phyloP scores from a whole-genome alignment of 805 yeast species.

The Pichia eremophila region DNA sequence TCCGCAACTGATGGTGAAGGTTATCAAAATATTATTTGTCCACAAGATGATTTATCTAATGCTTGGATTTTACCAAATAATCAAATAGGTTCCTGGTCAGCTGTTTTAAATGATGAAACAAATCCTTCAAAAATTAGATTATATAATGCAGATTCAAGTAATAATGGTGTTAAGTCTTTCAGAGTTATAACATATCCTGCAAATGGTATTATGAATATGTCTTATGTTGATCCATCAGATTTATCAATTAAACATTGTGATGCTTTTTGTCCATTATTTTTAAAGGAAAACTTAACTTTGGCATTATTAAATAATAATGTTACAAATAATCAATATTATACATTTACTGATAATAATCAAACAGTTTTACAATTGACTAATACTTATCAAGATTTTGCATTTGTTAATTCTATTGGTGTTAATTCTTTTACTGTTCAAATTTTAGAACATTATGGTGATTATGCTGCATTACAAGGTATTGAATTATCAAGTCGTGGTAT shows the following conservation, averaged over 20 bases:
- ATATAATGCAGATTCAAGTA: slow-evolving; percentile 44
- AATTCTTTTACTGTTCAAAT: slow-evolving; percentile 55
- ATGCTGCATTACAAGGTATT: slow-evolving; percentile 64
- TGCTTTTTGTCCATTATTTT: slow-evolving; percentile 72
- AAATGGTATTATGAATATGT: slow-evolving; percentile 83
- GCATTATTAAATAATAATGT: slow-evolving; percentile 1
- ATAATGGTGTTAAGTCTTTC: slow-evolving; percentile 47
- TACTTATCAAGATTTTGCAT: slow-evolving; percentile 72
- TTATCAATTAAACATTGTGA: slow-evolving; percentile 60
- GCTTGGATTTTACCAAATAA: slow-evolving; percentile 44
- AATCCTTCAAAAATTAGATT: slow-evolving; percentile 67
- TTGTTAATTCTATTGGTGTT: slow-evolving; percentile 59
- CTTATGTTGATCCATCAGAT: slow-evolving; percentile 69
- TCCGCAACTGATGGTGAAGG: slow-evolving; percentile 19
- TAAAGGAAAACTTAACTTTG: slow-evolving; percentile 29
- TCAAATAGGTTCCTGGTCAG: slow-evolving; percentile 57
- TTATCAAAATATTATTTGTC: slow-evolving; percentile 44
- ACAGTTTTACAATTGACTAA: slow-evolving; percentile 13
- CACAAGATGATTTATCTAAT: slow-evolving; percentile 25
- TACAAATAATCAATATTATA: slow-evolving; percentile 5
- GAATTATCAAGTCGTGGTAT: slow-evolving; percentile 57
- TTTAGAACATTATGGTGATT: slow-evolving; percentile 56
- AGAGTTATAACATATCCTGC: slow-evolving; percentile 71
- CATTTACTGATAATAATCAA: slow-evolving; percentile 13
- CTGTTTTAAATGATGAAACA: slow-evolving; percentile 44